Evolutionary conservation across 2,329 filamentous ascomycete species (phyloP).

Genomic region (Curvularia hawaiiensis): DNA sequence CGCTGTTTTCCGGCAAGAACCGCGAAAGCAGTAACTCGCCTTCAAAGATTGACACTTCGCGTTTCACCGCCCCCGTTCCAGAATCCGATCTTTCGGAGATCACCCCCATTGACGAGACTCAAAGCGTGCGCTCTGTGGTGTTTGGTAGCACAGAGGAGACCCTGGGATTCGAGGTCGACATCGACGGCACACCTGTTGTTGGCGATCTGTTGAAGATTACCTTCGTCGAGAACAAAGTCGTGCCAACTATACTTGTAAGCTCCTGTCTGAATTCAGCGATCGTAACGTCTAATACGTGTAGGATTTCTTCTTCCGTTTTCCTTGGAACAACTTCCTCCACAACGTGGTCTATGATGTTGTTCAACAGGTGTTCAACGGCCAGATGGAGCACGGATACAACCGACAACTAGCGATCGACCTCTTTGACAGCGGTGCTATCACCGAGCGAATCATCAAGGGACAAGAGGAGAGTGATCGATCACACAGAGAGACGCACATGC

Average conservation of each 20-base stretch:
- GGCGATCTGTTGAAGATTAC: constrained; percentile 95
- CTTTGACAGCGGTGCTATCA: constrained; percentile 89
- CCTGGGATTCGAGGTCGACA: constrained; percentile 61
- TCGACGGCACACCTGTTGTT: constrained; percentile 76
- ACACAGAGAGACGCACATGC: constrained; percentile 81
- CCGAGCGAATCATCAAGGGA: constrained; percentile 88
- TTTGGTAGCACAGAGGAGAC: constrained; percentile 42
- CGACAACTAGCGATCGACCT: constrained; percentile 86
- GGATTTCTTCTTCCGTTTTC: constrained; percentile 98
- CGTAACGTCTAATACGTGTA: constrained; percentile 44
- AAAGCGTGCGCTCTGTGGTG: constrained; percentile 41
- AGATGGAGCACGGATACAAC: constrained; percentile 96
- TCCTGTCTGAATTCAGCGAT: neutral
- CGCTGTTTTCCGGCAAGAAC: constrained; percentile 61
- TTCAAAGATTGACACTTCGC: constrained; percentile 35
- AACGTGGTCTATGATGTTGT: constrained; percentile 99
- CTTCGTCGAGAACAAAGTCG: constrained; percentile 92
- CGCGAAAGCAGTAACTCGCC: constrained; percentile 36
- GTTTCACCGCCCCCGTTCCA: constrained; percentile 33
- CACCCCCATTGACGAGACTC: constrained; percentile 46
- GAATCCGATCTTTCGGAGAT: constrained; percentile 42
- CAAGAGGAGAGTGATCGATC: constrained; percentile 86
- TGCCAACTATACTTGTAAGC: constrained; percentile 91
- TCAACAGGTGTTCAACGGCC: constrained; percentile 98
- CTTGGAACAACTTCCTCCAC: constrained; percentile 99